Base-by-base conservation (phyloP, 148 eudicot genomes). In the Vaccinium vitisidaea region DNA sequence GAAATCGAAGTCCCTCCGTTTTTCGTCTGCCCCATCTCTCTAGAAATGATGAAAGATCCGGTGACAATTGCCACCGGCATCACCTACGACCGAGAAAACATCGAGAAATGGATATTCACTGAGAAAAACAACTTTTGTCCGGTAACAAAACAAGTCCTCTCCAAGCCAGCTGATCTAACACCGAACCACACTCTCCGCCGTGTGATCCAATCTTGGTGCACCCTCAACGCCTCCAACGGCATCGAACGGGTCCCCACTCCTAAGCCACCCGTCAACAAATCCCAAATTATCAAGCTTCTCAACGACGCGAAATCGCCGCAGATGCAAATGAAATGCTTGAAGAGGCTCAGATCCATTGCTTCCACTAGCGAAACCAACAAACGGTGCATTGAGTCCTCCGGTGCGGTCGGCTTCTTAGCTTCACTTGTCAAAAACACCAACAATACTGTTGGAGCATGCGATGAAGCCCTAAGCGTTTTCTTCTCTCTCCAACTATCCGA, bases 41-140 rank as follows among this genome's bases (percentile, higher is more conserved):
- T 97, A 56, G 93, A 97, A 61, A 86, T 97, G 6, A 95, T 95
- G 98, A 92, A 83, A 82, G 99, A 97, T 85, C 99, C 99, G 0
- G 98, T 97, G 0, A 93, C 92, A 0, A 81, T 95, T n/a, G 80
- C 97, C 1, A 90, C 98, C 0, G 99, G 99, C 0, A 95, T 97
- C 52, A 94, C 99, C 0, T 97, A 92, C 70, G 99, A 97, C 87
- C 67, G 99, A 11, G 90, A 90, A 2, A 90, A 81, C 85, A 95
- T 97, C 1, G 95, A 97, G 67, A 90, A 63, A 59, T 97, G 99
- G 99, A 61, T 92, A 13, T 82, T 90, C 21, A 85, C 90, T 0
- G 30, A 27, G 0, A 27, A 27, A 0, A 27, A 27, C 30, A 27
- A 27, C 30, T 0, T 27, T 27, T 27, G 30, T 27, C 30, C 30